A percentile compares a stretch with the other conserved stretches of the same genome.
phyloP scores from a whole-genome alignment of 2,329 filamentous ascomycete genomes.

The Stachybotrys chartarum region DNA sequence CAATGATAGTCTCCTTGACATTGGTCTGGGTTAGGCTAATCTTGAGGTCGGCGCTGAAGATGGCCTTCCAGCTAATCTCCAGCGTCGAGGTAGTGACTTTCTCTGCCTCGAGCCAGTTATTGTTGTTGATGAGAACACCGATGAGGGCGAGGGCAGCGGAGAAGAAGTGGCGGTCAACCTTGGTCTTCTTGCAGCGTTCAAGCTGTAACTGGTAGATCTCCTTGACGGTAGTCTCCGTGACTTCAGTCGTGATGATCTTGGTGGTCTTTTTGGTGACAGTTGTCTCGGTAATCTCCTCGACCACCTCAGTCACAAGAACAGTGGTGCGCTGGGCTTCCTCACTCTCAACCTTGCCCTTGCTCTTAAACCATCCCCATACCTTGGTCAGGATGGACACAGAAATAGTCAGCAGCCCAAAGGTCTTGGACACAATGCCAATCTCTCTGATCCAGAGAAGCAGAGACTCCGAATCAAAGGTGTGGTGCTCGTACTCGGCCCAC shows the following conservation, averaged over 20 bases:
- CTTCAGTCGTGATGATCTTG: conserved; percentile 16
- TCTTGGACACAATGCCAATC: conserved; percentile 23
- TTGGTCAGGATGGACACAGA: conserved; percentile 26
- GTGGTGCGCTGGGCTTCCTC: conserved; percentile 26
- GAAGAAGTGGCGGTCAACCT: conserved; percentile 25
- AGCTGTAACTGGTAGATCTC: conserved; percentile 29
- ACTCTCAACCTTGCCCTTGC: conserved; percentile 18
- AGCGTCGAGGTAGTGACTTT: conserved; percentile 24
- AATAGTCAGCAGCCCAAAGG: conserved; percentile 24
- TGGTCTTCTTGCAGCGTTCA: conserved; percentile 23
- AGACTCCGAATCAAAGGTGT: conserved; percentile 20
- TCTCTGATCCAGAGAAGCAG: conserved; percentile 27
- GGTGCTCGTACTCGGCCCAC: conserved; percentile 32
- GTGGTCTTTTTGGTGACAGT: conserved; percentile 24
- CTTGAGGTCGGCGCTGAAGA: conserved; percentile 21
- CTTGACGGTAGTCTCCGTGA: conserved; percentile 24
- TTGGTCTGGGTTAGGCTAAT: conserved; percentile 22
- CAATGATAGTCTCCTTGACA: conserved; percentile 20
- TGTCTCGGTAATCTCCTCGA: conserved; percentile 29
- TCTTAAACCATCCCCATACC: conserved; percentile 31
- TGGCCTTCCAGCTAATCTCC: conserved; percentile 29
- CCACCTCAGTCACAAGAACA: conserved; percentile 28
- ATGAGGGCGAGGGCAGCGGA: conserved; percentile 25
- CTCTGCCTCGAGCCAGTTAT: conserved; percentile 28
- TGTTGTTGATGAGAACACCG: conserved; percentile 19